A percentile compares a stretch with the other conserved stretches of the same genome.
Conservation (phyloP, 495 filamentous ascomycete species). For the Penicillium argentinense region DNA sequence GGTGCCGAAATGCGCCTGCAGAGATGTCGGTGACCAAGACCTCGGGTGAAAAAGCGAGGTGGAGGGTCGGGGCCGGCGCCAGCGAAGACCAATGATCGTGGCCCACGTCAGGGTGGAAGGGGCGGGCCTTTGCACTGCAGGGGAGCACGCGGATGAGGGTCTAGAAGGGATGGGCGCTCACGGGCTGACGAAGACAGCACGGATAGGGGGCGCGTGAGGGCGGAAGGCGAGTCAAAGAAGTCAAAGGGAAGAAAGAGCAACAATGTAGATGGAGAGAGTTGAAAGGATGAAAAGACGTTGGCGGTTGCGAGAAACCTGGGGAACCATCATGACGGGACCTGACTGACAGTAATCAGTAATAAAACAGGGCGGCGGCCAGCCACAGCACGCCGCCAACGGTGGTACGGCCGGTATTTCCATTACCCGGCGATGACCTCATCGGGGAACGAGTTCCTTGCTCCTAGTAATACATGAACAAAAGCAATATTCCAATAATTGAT, state of each 20-base stretch:
- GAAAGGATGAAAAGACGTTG: constrained; percentile 3
- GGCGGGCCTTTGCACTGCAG: constrained; percentile 25
- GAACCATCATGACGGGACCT: background rate
- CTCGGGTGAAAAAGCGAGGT: constrained; percentile 24
- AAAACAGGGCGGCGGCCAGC: constrained; percentile 6
- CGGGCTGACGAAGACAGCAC: constrained; percentile 3
- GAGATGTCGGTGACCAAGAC: constrained; percentile 32
- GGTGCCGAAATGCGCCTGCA: constrained; percentile 20
- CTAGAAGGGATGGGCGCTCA: constrained; percentile 16
- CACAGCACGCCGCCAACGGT: too few species aligned
- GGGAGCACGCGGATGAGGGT: constrained; percentile 24
- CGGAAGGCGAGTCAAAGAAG: background rate
- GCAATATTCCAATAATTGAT: too few species aligned
- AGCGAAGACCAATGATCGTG: constrained; percentile 36
- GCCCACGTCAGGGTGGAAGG: constrained; percentile 42
- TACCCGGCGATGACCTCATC: constrained; percentile 25
- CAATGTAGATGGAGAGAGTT: constrained; percentile 6
- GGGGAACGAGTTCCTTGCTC: background rate
- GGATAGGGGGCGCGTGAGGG: constrained; percentile 5
- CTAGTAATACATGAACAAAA: too few species aligned
- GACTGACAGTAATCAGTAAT: constrained; percentile 11
- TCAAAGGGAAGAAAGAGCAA: constrained; percentile 1
- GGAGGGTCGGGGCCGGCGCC: constrained; percentile 31
- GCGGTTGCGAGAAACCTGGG: constrained; percentile 1
- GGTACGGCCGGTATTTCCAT: constrained; percentile 9